These are phyloP conservation scores for Fusarium sacchari DNA, from an alignment of 2,329 filamentous ascomycete species.

Conservation along the genomic window DNA sequence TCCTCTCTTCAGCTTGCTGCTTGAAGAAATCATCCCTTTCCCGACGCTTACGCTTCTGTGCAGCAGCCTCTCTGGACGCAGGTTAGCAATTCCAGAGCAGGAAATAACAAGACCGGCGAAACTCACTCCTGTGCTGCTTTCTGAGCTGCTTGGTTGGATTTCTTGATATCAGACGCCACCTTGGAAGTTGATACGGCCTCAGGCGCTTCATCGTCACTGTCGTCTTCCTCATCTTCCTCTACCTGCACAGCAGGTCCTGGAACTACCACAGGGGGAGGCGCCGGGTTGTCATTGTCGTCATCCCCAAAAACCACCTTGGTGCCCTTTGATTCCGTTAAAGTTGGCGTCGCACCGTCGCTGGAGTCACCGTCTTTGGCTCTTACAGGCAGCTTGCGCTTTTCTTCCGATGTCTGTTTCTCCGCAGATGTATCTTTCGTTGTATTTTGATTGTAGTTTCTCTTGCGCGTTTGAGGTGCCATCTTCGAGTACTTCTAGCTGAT, in stretches of 20 bases:
- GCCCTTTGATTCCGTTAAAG: conserved; percentile 32
- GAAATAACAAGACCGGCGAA: not conserved
- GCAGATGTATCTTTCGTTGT: conserved; percentile 11
- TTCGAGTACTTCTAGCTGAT: conserved; percentile 12
- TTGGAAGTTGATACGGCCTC: conserved; percentile 66
- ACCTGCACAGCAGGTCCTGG: conserved; percentile 26
- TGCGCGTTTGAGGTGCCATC: conserved; percentile 44
- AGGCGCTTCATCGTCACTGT: conserved; percentile 65
- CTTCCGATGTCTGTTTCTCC: conserved; percentile 19
- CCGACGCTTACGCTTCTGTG: conserved; percentile 65
- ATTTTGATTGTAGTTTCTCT: conserved; percentile 45
- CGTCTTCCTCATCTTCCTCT: conserved; percentile 48
- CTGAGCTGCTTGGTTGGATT: conserved; percentile 58
- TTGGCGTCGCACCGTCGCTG: not conserved
- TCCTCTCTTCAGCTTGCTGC: conserved; percentile 63
- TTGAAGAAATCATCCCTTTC: conserved; percentile 65
- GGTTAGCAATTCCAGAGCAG: conserved; percentile 10
- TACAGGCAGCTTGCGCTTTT: conserved; percentile 48
- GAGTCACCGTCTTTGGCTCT: conserved; percentile 47
- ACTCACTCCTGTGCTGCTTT: conserved; percentile 64
- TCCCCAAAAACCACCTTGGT: conserved; percentile 50
- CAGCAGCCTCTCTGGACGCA: conserved; percentile 57
- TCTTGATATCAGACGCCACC: conserved; percentile 58
- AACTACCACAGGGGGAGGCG: conserved; percentile 5
- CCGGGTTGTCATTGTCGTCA: conserved; percentile 42